These are phyloP conservation scores for Obba rivulosa DNA, from an alignment of 768 basidiomycete species.

Conservation along the genomic window DNA sequence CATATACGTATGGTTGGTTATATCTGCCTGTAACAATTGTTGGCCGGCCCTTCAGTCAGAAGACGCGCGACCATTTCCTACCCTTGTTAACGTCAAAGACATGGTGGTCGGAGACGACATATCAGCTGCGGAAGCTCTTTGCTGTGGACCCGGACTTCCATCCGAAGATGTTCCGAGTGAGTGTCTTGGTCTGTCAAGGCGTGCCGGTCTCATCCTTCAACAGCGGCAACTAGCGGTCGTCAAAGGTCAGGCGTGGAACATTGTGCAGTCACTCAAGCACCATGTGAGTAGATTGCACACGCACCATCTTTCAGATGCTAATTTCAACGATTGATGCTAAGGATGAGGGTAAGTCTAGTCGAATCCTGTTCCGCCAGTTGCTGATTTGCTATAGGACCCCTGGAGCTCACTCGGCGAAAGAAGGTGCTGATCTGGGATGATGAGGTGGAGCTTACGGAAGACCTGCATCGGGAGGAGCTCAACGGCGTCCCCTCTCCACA, in stretches of 20 bases:
- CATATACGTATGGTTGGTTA: conserved; percentile 86
- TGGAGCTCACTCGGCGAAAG: conserved; percentile 81
- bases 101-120: conserved; percentile 91
- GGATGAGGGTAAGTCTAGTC: conserved; percentile 65
- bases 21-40: conserved; percentile 83
- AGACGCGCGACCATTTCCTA: conserved; percentile 77
- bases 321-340: conserved; percentile 20
- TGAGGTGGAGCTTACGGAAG: conserved; percentile 68
- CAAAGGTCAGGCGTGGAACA: conserved; percentile 90
- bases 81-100: conserved; percentile 74
- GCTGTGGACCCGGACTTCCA: conserved; percentile 83
- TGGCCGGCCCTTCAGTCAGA: conserved; percentile 79
- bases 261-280: conserved; percentile 79
- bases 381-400: conserved; percentile 52
- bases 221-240: conserved; percentile 88
- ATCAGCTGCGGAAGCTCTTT: conserved; percentile 69
- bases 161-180: conserved; percentile 82
- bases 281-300: conserved; percentile 38
- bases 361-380: not conserved
- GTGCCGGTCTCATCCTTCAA: conserved; percentile 1
- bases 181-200: conserved; percentile 13
- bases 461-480: conserved; percentile 34
- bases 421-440: conserved; percentile 86
- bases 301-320: not conserved
- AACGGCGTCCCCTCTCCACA: conserved; percentile 26